Conservation (phyloP, 2,329 filamentous ascomycete genomes). For the Clonostachys chloroleuca region DNA sequence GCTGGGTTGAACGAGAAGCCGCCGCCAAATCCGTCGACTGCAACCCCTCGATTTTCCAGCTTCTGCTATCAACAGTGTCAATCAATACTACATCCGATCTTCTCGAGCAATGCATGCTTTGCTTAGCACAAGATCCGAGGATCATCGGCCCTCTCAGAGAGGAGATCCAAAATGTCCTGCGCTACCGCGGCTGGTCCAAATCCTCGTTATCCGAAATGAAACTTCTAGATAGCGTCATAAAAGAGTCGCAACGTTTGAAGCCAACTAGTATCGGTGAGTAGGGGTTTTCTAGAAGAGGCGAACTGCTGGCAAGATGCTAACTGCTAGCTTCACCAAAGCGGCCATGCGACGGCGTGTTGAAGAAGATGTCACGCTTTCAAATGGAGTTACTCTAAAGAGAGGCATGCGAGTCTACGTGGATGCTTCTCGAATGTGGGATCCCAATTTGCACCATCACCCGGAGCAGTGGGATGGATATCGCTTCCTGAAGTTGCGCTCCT, state of each 20-base stretch:
- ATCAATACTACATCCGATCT: conserved; percentile 45
- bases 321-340: conserved; percentile 21
- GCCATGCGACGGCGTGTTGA: conserved; percentile 3
- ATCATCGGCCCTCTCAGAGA: conserved; percentile 31
- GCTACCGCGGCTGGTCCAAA: conserved; percentile 7
- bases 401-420: conserved; percentile 8
- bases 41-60: conserved; percentile 8
- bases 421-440: conserved; percentile 10
- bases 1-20: conserved; percentile 44
- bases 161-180: conserved; percentile 21
- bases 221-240: conserved; percentile 16
- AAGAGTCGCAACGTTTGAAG: conserved; percentile 15
- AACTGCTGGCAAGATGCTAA: conserved; percentile 14
- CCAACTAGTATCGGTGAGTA: conserved; percentile 8
- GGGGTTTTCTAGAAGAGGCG: neutral
- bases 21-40: conserved; percentile 14
- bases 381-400: conserved; percentile 10
- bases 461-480: conserved; percentile 13
- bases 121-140: conserved; percentile 30
- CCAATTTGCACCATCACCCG: conserved; percentile 8
- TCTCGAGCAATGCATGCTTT: conserved; percentile 5
- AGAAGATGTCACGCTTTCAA: conserved; percentile 8
- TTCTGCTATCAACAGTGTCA: conserved; percentile 34
- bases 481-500: conserved; percentile 16
- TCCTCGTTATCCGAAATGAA: conserved; percentile 12